Base-by-base conservation (phyloP, 805 yeast genomes). In the Myxozyma monticola region DNA sequence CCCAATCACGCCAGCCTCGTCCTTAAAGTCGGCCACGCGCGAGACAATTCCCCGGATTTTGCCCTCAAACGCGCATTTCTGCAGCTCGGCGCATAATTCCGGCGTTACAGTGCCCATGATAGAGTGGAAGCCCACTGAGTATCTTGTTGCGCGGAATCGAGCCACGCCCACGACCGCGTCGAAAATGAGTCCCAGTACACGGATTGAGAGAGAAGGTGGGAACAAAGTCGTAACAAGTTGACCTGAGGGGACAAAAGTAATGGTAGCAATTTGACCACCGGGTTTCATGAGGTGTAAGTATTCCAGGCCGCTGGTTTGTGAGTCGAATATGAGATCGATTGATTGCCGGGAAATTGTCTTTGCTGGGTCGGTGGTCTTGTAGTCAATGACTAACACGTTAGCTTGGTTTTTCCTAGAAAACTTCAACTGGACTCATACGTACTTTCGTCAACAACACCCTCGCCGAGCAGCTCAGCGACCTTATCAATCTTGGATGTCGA, bases 241-340 rank as follows among this genome's bases (percentile, higher is more conserved):
- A n/a, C n/a, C n/a, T 1, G 53, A 22, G 3, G 61, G 60, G 3
- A 35, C 17, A 2, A 43, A 45, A 10, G 51, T 40, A 30, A 60
- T 45, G 10, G 60, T 31, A 18, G 34, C 42, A 1, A 60, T 49
- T 14, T 17, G 17, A 12, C 60, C 61, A 18, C 59, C 55, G 7
- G 37, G 39, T 33, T 51, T 47, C 38, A 59, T 43, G n/a, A 49
- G 36, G 20, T 41, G 57, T 10, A 53, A 33, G 17, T 20, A 53
- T 14, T 38, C 14, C 5, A 49, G 15, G 4, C 54, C 38, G 18
- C 41, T 45, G 10, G 51, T 61, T 4, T 56, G 45, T 2, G 62
- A 51, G 38, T 60, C 64, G 26, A 40, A 50, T 15, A 56, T 45
- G 24, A 50, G 28, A 37, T 60, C 64, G 8, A 60, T 45, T 2